Base-by-base conservation (phyloP, 176 grass and related monocot genomes). In the Triticum dicoccoides region DNA sequence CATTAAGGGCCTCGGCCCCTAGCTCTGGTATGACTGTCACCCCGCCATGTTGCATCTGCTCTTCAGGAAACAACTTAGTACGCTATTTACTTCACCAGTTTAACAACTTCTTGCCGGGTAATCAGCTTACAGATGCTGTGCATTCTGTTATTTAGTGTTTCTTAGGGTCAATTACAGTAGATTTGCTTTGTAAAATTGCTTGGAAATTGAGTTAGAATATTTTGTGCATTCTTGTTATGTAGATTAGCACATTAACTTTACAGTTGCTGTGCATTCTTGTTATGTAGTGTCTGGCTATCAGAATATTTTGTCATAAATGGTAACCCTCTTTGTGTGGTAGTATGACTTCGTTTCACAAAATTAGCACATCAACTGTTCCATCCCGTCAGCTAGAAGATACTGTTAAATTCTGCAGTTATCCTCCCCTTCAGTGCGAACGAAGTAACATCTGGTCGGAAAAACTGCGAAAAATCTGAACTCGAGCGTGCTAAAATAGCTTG, bases 1-100 rank as follows among this genome's bases (percentile, higher is more conserved):
- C 73, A 85, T 95, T 29, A 91, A 87, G 56, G 68, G 89, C 65
- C 65, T 91, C 51, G 84, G 83, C 1, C 83, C 89, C 52, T 87
- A 95, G 83, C 69, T 83, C 34, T 0, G 65, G 73, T 83, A 74
- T 79, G 84, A 11, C 59, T 70, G 7, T 34, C 73, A 15, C 32
- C 15, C 15, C 42, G 11, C 2, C 41, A 72, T 78, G 5, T 62
- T 72, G 83, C 79, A 65, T 86, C 11, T 72, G 25, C 24, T 79
- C 12, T 74, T n/a, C 51, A 7, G 41, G 11, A 38, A 76, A 70
- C 12, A 20, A 4, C 45, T 15, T 21, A 58, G 9, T 78, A 20
- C 54, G 63, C 15, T 58, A n/a, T 76, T 62, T 54, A 12, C 12
- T 88, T 81, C 12, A 11, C 18, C 64, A 27, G 24, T 66, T 76